Evolutionary conservation across 305 asterid species (phyloP).

Genomic region (Fraxinus sp.): DNA sequence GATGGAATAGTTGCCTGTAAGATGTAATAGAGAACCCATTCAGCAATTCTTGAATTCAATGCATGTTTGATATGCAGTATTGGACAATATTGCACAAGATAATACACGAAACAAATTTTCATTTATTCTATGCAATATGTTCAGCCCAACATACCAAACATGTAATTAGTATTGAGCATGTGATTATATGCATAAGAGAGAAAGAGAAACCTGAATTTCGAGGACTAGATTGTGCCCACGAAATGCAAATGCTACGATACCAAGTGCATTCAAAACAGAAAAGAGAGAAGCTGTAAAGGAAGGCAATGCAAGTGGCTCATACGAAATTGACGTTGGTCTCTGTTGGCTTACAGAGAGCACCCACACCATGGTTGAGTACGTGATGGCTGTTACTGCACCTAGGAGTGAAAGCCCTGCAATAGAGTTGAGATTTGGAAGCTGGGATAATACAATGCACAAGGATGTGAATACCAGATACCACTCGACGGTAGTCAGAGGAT

Average conservation of each 20-base stretch:
- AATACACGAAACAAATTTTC: neutral
- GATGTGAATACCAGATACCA: conserved; percentile 97
- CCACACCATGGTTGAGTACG: conserved; percentile 91
- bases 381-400: conserved; percentile 94
- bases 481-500: conserved; percentile 91
- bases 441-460: conserved; percentile 87
- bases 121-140: neutral
- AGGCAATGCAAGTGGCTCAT: conserved; percentile 68
- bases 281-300: conserved; percentile 55
- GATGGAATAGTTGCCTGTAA: conserved; percentile 97
- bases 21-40: conserved; percentile 6
- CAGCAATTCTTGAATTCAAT: neutral
- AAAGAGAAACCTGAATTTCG: conserved; percentile 71
- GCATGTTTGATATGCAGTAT: neutral
- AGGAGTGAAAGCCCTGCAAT: conserved; percentile 93
- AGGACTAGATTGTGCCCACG: conserved; percentile 90
- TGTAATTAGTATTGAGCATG: neutral
- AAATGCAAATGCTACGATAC: conserved; percentile 84
- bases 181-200: neutral
- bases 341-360: conserved; percentile 83
- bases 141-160: neutral
- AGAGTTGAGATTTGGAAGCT: conserved; percentile 93
- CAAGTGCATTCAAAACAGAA: conserved; percentile 84
- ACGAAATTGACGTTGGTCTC: conserved; percentile 74
- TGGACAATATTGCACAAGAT: neutral